Percentiles rank a stretch among this genome's conserved stretches.
phyloP scores from a whole-genome alignment of 805 yeast species.

The Suhomyces kilbournensis region DNA sequence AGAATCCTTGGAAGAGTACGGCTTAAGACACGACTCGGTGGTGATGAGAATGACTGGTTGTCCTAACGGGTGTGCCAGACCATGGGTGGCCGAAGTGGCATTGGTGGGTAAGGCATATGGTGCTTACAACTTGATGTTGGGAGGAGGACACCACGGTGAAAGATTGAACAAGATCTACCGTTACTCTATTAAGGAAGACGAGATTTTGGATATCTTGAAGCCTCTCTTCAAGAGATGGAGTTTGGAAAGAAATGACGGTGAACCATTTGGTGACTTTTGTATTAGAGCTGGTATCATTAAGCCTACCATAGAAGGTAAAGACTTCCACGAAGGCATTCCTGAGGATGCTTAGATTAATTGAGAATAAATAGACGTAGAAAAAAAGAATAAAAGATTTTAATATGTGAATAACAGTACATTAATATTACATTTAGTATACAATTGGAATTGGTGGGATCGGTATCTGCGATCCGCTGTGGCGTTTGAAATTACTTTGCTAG shows the following conservation, averaged over 20 bases:
- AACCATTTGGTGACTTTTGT: slow-evolving; percentile 92
- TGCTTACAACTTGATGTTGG: slow-evolving; percentile 88
- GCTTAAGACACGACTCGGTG: slow-evolving; percentile 88
- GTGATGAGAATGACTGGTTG: slow-evolving; percentile 99
- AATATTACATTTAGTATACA: background rate
- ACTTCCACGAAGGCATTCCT: slow-evolving; percentile 91
- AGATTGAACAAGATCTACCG: slow-evolving; percentile 86
- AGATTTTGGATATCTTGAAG: slow-evolving; percentile 69
- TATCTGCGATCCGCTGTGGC: background rate
- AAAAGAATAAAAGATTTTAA: too few relatives aligned
- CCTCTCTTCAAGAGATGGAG: slow-evolving; percentile 95
- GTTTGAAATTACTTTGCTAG: background rate
- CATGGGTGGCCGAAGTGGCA: slow-evolving; percentile 96
- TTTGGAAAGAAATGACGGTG: slow-evolving; percentile 83
- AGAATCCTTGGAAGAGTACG: slow-evolving; percentile 83
- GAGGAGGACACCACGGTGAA: slow-evolving; percentile 94
- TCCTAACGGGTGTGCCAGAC: slow-evolving; percentile 98
- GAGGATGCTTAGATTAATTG: slow-evolving; percentile 53
- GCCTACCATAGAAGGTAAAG: slow-evolving; percentile 86
- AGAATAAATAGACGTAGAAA: background rate
- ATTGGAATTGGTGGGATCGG: background rate
- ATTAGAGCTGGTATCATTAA: slow-evolving; percentile 83
- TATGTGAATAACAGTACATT: background rate
- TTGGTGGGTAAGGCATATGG: slow-evolving; percentile 93
- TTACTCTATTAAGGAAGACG: slow-evolving; percentile 87